A percentile compares a stretch with the other conserved stretches of the same genome.
These are phyloP conservation scores for Calonectria pseudoreteaudii DNA, from an alignment of 2,329 filamentous ascomycete species.

Conservation along the genomic window DNA sequence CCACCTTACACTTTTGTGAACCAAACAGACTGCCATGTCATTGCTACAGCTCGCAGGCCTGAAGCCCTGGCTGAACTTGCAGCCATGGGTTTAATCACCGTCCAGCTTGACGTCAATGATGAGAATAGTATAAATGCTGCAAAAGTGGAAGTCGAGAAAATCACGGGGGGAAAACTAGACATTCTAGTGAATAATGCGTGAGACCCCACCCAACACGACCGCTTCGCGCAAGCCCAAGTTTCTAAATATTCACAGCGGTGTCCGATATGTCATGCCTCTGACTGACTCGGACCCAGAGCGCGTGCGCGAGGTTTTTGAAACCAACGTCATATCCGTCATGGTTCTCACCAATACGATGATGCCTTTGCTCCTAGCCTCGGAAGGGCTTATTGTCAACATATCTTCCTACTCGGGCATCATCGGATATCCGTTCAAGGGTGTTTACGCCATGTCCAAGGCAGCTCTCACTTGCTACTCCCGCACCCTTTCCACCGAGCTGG, in stretches of 20 bases:
- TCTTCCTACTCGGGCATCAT: constrained; percentile 47
- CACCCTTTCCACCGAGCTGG: constrained; percentile 53
- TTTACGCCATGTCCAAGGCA: constrained; percentile 57
- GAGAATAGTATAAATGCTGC: constrained; percentile 47
- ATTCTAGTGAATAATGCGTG: constrained; percentile 57
- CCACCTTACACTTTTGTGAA: background rate
- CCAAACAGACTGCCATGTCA: constrained; percentile 28
- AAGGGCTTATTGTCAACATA: constrained; percentile 53
- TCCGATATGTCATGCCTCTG: constrained; percentile 26
- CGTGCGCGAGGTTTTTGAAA: constrained; percentile 44
- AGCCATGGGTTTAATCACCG: constrained; percentile 26
- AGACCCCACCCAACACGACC: background rate
- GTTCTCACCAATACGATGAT: constrained; percentile 52
- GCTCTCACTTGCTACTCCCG: constrained; percentile 52
- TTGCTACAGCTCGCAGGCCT: constrained; percentile 33
- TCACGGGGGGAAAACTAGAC: constrained; percentile 54
- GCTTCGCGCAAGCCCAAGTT: background rate
- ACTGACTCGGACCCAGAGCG: constrained; percentile 20
- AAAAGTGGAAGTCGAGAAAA: constrained; percentile 46
- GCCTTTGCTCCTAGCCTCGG: constrained; percentile 47
- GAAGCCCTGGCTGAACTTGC: constrained; percentile 29
- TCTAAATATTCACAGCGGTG: constrained; percentile 7
- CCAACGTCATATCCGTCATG: constrained; percentile 53
- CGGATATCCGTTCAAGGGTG: constrained; percentile 45
- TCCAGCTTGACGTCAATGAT: constrained; percentile 56